Evolutionary conservation across 2,329 filamentous ascomycete species (phyloP).

Genomic region (Cytospora paraplurivora): DNA sequence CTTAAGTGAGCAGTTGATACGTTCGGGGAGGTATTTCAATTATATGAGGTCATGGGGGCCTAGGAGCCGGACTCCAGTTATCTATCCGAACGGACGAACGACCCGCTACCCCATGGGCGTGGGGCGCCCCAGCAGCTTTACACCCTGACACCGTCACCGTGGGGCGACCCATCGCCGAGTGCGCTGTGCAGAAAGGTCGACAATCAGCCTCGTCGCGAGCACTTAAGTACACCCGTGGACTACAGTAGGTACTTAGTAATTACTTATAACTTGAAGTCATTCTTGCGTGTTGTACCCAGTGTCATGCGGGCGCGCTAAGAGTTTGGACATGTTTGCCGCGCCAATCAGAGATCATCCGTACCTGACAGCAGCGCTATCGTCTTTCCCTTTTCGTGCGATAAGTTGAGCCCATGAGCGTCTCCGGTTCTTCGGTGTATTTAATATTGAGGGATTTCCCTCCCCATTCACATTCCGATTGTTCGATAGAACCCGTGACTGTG

Average conservation of each 20-base stretch:
- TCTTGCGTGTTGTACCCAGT: conserved; percentile 12
- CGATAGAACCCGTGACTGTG: conserved; percentile 6
- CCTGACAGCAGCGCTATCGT: conserved; percentile 13
- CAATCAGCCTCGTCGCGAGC: conserved; percentile 27
- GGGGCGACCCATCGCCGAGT: conserved; percentile 12
- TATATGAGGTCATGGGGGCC: neutral
- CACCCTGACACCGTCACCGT: neutral
- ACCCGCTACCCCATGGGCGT: neutral
- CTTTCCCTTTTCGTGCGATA: neutral
- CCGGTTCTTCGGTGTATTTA: neutral
- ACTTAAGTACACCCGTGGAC: neutral
- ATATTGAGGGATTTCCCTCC: neutral
- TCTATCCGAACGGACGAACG: neutral
- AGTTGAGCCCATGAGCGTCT: conserved; percentile 2
- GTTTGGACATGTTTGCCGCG: conserved; percentile 20
- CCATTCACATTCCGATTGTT: neutral
- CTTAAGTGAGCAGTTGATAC: neutral
- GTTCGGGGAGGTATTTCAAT: neutral
- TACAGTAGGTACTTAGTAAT: neutral
- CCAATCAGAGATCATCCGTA: conserved; percentile 26
- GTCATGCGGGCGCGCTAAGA: conserved; percentile 14
- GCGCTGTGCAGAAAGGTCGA: conserved; percentile 22
- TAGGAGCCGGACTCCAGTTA: neutral
- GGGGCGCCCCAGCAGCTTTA: conserved; percentile 6
- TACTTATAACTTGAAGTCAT: conserved; percentile 18